phyloP scores from a whole-genome alignment of 163 green algal species.

The Scenedesmus sp. region DNA sequence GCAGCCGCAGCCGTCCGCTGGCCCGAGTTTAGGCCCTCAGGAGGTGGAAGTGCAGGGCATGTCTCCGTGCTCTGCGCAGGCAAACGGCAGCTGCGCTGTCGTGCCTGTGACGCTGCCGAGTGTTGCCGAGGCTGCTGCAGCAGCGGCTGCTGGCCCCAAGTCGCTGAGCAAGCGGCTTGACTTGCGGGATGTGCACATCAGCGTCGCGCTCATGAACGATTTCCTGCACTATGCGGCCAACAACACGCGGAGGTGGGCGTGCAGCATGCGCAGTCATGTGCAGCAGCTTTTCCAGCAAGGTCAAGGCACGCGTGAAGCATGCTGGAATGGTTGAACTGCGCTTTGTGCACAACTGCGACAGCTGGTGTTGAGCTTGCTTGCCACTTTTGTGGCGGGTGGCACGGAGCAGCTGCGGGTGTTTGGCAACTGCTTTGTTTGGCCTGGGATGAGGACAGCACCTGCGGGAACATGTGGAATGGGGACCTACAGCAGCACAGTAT shows the following conservation, averaged over 20 bases:
- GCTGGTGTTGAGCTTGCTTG: too few species aligned
- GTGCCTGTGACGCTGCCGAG: not conserved
- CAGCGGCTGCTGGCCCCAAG: constrained; percentile 19
- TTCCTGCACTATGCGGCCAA: constrained; percentile 81
- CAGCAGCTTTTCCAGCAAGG: too few species aligned
- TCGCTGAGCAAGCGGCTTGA: constrained; percentile 61
- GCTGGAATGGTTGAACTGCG: too few species aligned
- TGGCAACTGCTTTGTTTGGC: not conserved
- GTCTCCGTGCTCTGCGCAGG: constrained; percentile 32
- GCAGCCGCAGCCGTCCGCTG: constrained; percentile 46
- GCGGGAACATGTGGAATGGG: too few species aligned
- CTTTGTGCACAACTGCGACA: not conserved
- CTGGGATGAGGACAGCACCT: too few species aligned
- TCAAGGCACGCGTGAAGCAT: too few species aligned
- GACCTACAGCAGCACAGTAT: not conserved
- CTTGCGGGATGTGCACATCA: constrained; percentile 91
- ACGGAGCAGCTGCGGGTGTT: too few species aligned
- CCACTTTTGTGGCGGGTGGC: too few species aligned
- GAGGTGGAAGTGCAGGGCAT: constrained; percentile 74
- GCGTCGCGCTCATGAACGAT: constrained; percentile 88
- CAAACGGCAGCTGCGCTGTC: constrained; percentile 40
- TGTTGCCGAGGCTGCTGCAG: constrained; percentile 31
- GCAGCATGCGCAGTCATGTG: too few species aligned
- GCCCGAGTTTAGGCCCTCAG: constrained; percentile 80
- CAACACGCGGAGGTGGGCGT: constrained; percentile 63